phyloP scores from a whole-genome alignment of 768 basidiomycete genomes.

The Russula earlei region DNA sequence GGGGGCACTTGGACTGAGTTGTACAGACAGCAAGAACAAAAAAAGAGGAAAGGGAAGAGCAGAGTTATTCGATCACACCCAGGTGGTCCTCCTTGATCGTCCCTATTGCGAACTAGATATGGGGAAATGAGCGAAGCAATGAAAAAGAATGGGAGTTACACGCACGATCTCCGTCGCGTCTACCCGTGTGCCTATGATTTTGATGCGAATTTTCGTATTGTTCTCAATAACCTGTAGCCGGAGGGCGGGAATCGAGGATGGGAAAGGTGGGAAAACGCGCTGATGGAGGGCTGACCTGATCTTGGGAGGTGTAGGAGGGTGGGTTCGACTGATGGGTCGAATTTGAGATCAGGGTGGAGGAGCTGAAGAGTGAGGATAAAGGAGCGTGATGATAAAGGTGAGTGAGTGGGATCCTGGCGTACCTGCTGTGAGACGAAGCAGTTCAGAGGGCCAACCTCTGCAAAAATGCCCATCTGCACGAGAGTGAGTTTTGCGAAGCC shows the following conservation, averaged over 20 bases:
- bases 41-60: not conserved
- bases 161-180: conserved; percentile 96
- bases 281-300: conserved; percentile 45
- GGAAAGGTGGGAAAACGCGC: not conserved
- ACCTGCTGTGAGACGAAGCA: conserved; percentile 97
- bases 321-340: conserved; percentile 95
- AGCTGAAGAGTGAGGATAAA: conserved; percentile 40
- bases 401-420: conserved; percentile 21
- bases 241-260: not conserved
- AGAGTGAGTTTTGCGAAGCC: not conserved
- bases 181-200: conserved; percentile 96
- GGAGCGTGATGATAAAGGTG: not conserved
- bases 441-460: conserved; percentile 86
- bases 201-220: conserved; percentile 83
- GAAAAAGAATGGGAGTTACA: conserved; percentile 13
- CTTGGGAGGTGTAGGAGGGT: conserved; percentile 90
- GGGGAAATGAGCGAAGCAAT: not conserved
- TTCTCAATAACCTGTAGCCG: conserved; percentile 77
- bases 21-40: not conserved
- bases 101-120: conserved; percentile 81
- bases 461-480: conserved; percentile 93
- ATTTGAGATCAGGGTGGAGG: conserved; percentile 88
- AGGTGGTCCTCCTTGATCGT: conserved; percentile 98
- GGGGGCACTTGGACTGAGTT: not conserved
- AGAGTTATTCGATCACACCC: conserved; percentile 69